Evolutionary conservation across 2,329 filamentous ascomycete species (phyloP).

Genomic region (Pezicula radicicola): DNA sequence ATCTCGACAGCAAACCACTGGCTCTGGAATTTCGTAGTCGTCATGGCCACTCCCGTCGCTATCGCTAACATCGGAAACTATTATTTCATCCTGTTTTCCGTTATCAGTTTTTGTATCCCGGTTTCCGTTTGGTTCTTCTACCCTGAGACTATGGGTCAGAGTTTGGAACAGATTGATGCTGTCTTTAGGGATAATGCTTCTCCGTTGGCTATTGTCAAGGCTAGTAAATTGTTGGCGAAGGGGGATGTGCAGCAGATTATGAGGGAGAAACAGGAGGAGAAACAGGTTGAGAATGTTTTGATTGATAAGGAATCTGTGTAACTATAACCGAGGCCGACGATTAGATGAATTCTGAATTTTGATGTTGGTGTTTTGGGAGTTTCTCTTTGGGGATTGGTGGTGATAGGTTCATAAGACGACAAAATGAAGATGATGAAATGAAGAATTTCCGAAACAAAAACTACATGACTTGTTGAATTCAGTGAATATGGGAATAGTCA

Average conservation of each 20-base stretch:
- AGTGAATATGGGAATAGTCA: too few species aligned
- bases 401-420: too few species aligned
- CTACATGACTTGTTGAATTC: too few species aligned
- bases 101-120: slow-evolving; percentile 25
- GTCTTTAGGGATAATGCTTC: slow-evolving; percentile 39
- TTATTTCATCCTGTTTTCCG: slow-evolving; percentile 32
- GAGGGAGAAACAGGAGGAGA: slow-evolving; percentile 5
- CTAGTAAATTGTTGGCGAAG: slow-evolving; percentile 5
- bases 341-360: too few species aligned
- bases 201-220: slow-evolving; percentile 29
- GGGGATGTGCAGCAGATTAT: slow-evolving; percentile 7
- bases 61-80: slow-evolving; percentile 30
- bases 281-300: background rate
- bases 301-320: background rate
- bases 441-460: too few species aligned
- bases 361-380: too few species aligned
- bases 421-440: too few species aligned
- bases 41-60: slow-evolving; percentile 37
- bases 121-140: slow-evolving; percentile 29
- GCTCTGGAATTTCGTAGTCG: slow-evolving; percentile 46
- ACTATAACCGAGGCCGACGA: too few species aligned
- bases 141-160: slow-evolving; percentile 65
- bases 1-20: slow-evolving; percentile 54
- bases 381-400: too few species aligned
- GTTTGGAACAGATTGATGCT: slow-evolving; percentile 64